Conservation (phyloP, 2,329 filamentous ascomycete genomes). For the Aspergillus phoenicis region DNA sequence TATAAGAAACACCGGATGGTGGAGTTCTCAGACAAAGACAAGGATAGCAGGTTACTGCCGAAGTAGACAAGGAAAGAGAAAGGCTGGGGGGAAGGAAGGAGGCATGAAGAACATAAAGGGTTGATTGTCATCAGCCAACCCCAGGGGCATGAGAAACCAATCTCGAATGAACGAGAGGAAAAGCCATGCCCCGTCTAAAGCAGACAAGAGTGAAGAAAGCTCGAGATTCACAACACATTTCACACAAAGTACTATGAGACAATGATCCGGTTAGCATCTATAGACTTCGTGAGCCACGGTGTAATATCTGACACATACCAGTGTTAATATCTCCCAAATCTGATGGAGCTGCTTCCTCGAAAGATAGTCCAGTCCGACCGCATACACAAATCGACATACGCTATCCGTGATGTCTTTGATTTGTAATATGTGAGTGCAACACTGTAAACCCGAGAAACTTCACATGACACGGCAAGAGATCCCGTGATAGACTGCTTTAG, state of each 20-base stretch:
- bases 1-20: neutral
- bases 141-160: conserved; percentile 47
- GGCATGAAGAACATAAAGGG: neutral
- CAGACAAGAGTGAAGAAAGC: conserved; percentile 26
- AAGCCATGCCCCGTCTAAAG: conserved; percentile 48
- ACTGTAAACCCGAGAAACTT: conserved; percentile 15
- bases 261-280: neutral
- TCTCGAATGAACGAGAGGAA: conserved; percentile 46
- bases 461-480: conserved; percentile 35
- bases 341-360: neutral
- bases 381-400: neutral
- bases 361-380: neutral
- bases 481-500: conserved; percentile 36
- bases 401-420: neutral
- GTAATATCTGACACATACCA: neutral
- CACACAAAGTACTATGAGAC: conserved; percentile 9
- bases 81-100: too few relatives aligned
- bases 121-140: neutral
- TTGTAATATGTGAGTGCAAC: conserved; percentile 7
- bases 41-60: neutral
- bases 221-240: conserved; percentile 16
- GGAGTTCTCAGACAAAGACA: conserved; percentile 18
- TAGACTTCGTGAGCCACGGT: neutral
- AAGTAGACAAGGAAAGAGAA: neutral
- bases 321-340: neutral